A percentile compares a stretch with the other conserved stretches of the same genome.
Conservation (phyloP, 345 rosid species). For the Microthlaspi erraticum region DNA sequence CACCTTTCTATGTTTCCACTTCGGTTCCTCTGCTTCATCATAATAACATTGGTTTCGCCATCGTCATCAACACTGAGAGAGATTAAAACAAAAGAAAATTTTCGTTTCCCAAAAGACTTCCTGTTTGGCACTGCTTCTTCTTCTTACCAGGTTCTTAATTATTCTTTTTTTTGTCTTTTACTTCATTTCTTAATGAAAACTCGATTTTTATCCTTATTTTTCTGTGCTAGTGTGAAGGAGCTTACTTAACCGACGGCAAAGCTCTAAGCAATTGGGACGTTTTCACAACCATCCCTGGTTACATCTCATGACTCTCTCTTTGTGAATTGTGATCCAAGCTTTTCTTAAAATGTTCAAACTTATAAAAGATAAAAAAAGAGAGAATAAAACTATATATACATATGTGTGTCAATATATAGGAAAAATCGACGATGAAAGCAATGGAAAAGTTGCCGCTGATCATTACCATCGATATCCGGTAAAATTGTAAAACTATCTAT, state of each 20-base stretch:
- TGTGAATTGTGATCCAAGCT: slow-evolving; percentile 2
- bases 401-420: slow-evolving; percentile 45
- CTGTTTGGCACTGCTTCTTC: slow-evolving; percentile 86
- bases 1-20: not conserved
- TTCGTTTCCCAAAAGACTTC: slow-evolving; percentile 52
- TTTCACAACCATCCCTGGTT: slow-evolving; percentile 53
- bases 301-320: not conserved
- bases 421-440: slow-evolving; percentile 61
- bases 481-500: not conserved
- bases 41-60: slow-evolving; percentile 26
- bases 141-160: slow-evolving; percentile 64
- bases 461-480: slow-evolving; percentile 73
- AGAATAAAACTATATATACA: not conserved
- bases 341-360: not conserved
- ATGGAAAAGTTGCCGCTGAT: slow-evolving; percentile 69
- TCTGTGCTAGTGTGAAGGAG: slow-evolving; percentile 57
- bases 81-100: slow-evolving; percentile 7
- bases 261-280: slow-evolving; percentile 62
- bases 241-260: slow-evolving; percentile 55
- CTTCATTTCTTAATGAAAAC: slow-evolving; percentile 1
- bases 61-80: slow-evolving; percentile 11
- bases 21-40: slow-evolving; percentile 22
- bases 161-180: not conserved
- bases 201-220: not conserved
- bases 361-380: slow-evolving; percentile 1